phyloP scores from a whole-genome alignment of 208 protist species.

The Trichomonas gallinae region DNA sequence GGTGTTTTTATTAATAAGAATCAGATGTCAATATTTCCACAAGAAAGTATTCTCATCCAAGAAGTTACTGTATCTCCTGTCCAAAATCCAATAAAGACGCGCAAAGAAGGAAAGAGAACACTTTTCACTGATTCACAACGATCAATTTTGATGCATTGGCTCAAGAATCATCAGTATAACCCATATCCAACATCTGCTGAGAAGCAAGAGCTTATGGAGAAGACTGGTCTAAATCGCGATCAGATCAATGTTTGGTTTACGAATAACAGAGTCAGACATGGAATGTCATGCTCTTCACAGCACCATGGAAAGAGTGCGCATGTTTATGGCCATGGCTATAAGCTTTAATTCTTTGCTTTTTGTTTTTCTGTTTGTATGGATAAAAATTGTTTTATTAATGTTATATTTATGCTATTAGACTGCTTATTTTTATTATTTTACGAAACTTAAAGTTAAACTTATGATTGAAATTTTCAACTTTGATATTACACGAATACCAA shows the following conservation, averaged over 20 bases:
- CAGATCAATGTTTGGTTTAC: background rate
- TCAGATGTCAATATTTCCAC: background rate
- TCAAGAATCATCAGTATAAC: background rate
- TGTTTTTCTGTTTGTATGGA: too few species aligned
- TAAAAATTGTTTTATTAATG: too few species aligned
- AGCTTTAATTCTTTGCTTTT: too few species aligned
- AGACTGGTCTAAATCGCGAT: background rate
- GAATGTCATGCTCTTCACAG: background rate
- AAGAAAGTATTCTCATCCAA: background rate
- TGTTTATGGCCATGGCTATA: background rate
- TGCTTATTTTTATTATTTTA: too few species aligned
- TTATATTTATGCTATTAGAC: too few species aligned
- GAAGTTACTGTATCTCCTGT: background rate
- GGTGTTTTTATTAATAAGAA: background rate
- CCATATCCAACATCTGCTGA: background rate
- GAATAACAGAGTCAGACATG: background rate
- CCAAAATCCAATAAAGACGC: background rate
- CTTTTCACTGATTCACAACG: background rate
- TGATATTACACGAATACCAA: too few species aligned
- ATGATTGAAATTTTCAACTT: too few species aligned
- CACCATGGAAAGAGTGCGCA: background rate
- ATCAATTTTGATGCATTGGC: background rate
- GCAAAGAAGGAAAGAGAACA: background rate
- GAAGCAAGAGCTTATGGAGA: background rate
- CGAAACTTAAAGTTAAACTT: too few species aligned